Evolutionary conservation across 106 monocot species (phyloP), one percentile per base, ranked within the genome.

Genomic region (Phalaenopsis aphrodite): DNA sequence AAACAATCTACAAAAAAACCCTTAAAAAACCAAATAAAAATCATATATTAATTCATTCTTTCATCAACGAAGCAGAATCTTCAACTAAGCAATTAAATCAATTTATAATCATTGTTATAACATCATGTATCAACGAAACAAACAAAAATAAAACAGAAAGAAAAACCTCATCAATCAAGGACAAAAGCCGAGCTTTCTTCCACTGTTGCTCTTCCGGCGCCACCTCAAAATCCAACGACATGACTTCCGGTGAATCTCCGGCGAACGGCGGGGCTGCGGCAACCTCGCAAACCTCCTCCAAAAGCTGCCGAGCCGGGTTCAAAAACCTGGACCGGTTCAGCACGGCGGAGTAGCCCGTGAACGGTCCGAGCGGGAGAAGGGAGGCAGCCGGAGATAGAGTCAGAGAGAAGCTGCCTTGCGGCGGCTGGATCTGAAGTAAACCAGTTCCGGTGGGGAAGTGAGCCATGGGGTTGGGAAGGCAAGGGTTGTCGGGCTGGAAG

Each of bases 151-250:
- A 66, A 79, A 19, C 66, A 65, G 10, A 42, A 69, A 21, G 41
- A 14, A 14, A 39, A 12, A 95, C 95, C 95, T 95, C 95, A 67
- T 95, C 88, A 38, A 95, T 84, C 92, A 95, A 84, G 80, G 92
- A 88, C 46, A 95, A 48, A 72, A 95, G 92, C 81, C 78, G 87
- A 23, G 92, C 83, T 86, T 90, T 92, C 82, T 83, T 87, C 88
- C 90, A 86, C 79, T 87, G 84, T 66, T 80, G 83, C 75, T 90
- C 92, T 56, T 75, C 52, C 56, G 49, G 72, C 14, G 9, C 80
- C 41, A 68, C 48, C 47, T 68, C 76, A 17, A 57, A 77, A 49
- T 48, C 85, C 79, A 66, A 24, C 61, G 68, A 48, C 37, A 78
- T 56, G 1, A 43, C 49, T 38, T 81, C 87, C 77, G 41, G 18